A percentile compares a stretch with the other conserved stretches of the same genome.
Evolutionary conservation across 371 early-diverging fungal species (phyloP).

Genomic region (Fennellomyces sp.): DNA sequence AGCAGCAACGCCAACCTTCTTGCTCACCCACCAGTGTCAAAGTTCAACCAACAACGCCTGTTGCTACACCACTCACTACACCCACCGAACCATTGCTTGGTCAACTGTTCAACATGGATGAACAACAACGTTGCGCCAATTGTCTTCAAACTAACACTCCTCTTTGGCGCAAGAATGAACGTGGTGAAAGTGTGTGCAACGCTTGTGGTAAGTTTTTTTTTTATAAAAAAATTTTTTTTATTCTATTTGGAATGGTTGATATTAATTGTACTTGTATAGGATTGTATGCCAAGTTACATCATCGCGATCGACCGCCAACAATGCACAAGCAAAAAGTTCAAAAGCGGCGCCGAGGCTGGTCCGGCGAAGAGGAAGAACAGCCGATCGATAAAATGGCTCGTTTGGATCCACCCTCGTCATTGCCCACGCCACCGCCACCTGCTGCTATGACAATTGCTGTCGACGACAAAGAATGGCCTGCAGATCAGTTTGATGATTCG

Average conservation of each 20-base stretch:
- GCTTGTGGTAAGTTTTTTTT: slow-evolving; percentile 62
- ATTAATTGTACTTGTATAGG: no score
- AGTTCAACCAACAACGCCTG: not conserved
- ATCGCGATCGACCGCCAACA: slow-evolving; percentile 59
- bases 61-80: not conserved
- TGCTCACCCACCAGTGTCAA: no score
- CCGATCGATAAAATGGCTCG: not conserved
- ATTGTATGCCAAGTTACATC: slow-evolving; percentile 81
- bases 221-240: not conserved
- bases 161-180: slow-evolving; percentile 81
- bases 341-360: slow-evolving; percentile 50
- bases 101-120: slow-evolving; percentile 1
- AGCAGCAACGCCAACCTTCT: no score
- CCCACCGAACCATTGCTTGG: not conserved
- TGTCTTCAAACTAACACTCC: slow-evolving; percentile 85
- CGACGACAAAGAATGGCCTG: not conserved
- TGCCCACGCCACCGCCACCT: not conserved
- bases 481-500: slow-evolving; percentile 20
- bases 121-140: slow-evolving; percentile 62
- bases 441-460: not conserved
- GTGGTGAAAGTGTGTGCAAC: slow-evolving; percentile 83
- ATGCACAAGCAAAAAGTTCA: slow-evolving; percentile 69
- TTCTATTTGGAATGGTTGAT: no score
- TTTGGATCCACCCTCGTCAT: not conserved
- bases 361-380: not conserved